Conservation (phyloP, 129 eudicot species). For the Glebionis coronaria region DNA sequence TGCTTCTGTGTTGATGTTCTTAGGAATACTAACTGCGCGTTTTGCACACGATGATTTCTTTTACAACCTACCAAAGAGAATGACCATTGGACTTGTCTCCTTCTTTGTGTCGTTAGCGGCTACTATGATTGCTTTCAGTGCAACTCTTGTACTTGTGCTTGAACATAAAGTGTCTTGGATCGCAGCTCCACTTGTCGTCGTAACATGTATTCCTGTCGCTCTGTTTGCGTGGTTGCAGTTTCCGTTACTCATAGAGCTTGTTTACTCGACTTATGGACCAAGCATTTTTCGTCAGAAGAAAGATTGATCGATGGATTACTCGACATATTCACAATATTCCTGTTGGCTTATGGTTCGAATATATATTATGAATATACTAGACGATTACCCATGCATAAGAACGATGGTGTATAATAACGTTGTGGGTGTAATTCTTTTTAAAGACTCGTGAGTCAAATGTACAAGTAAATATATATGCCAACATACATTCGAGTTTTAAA, state of each 20-base stretch:
- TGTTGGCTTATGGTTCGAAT: too few species aligned
- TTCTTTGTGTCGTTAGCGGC: slow-evolving; percentile 24
- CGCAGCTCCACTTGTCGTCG: slow-evolving; percentile 12
- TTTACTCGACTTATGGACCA: slow-evolving; percentile 16
- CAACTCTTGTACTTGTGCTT: slow-evolving; percentile 22
- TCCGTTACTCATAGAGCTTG: slow-evolving; percentile 19
- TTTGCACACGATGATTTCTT: slow-evolving; percentile 20
- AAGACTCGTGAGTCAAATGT: too few species aligned
- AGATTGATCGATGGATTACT: not conserved
- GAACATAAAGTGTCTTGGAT: slow-evolving; percentile 16
- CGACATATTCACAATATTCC: too few species aligned
- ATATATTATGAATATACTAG: too few species aligned
- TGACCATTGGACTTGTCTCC: slow-evolving; percentile 24
- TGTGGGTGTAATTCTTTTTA: too few species aligned
- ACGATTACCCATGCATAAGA: too few species aligned
- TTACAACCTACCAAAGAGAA: slow-evolving; percentile 18
- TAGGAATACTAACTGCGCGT: slow-evolving; percentile 27
- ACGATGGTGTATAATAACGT: too few species aligned
- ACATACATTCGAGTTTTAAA: too few species aligned
- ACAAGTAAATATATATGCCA: too few species aligned
- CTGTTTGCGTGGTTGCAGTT: slow-evolving; percentile 16
- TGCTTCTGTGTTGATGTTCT: slow-evolving; percentile 25
- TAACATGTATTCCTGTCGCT: slow-evolving; percentile 15
- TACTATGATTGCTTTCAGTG: slow-evolving; percentile 21
- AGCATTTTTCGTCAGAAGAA: slow-evolving; percentile 13